Conservation (phyloP, 768 basidiomycete species). For the Chalciporus sphaerocephalus region DNA sequence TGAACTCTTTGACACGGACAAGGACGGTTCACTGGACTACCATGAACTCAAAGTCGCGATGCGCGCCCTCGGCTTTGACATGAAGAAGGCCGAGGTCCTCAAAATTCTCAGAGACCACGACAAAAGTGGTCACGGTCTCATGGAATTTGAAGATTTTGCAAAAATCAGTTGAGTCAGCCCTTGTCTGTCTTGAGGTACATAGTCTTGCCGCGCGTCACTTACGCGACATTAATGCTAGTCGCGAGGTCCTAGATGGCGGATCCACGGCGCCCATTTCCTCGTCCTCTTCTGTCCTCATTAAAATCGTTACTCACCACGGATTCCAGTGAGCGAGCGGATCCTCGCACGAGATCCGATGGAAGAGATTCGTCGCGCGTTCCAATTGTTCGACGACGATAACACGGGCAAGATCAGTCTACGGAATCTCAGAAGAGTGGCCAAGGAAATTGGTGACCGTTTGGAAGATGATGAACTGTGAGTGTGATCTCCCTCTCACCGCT, state of each 20-base stretch:
- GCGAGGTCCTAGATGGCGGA: background rate
- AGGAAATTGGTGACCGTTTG: conserved; percentile 91
- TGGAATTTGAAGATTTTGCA: conserved; percentile 91
- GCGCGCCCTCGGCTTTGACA: conserved; percentile 94
- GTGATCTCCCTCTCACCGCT: conserved; percentile 7
- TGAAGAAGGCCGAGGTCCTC: conserved; percentile 97
- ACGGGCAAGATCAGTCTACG: conserved; percentile 91
- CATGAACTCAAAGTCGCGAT: conserved; percentile 99
- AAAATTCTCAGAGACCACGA: conserved; percentile 91
- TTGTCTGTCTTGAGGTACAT: background rate
- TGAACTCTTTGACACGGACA: conserved; percentile 98
- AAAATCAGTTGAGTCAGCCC: conserved; percentile 72
- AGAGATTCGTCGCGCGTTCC: conserved; percentile 93
- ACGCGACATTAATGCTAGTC: conserved; percentile 3
- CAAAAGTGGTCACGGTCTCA: conserved; percentile 73
- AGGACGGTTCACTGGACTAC: conserved; percentile 93
- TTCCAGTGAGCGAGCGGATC: conserved; percentile 88
- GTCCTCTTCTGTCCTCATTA: background rate
- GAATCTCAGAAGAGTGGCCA: conserved; percentile 89
- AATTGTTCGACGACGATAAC: conserved; percentile 93
- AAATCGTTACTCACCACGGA: conserved; percentile 18
- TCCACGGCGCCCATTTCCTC: background rate
- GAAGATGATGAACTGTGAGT: conserved; percentile 96
- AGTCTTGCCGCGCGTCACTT: background rate
- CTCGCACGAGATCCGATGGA: conserved; percentile 93